These are phyloP conservation scores for Harringtonia aguacate DNA, from an alignment of 2,329 filamentous ascomycete genomes.

Conservation along the genomic window DNA sequence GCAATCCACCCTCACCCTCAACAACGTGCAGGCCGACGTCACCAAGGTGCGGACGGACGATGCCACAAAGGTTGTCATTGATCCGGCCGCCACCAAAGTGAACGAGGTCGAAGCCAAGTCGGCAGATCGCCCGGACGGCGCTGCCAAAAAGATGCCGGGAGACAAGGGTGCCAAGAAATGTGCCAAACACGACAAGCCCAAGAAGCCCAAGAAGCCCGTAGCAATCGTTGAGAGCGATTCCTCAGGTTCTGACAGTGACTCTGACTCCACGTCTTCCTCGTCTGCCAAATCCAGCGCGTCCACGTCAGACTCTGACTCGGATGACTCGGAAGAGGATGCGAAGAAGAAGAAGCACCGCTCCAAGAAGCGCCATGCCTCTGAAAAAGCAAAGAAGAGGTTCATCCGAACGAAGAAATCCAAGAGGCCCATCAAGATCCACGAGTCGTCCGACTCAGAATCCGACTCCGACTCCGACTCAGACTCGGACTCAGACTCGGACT, in stretches of 20 bases:
- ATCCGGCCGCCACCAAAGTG: constrained; percentile 12
- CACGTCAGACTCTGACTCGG: constrained; percentile 12
- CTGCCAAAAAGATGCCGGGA: background rate
- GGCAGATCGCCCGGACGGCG: constrained; percentile 11
- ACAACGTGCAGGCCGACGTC: constrained; percentile 8
- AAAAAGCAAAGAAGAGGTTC: constrained; percentile 19
- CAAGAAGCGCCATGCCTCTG: constrained; percentile 20
- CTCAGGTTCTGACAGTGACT: constrained; percentile 9
- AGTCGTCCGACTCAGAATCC: constrained; percentile 9
- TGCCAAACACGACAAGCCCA: constrained; percentile 17
- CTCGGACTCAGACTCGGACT: constrained; percentile 13
- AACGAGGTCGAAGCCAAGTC: constrained; percentile 14
- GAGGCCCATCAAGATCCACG: constrained; percentile 14
- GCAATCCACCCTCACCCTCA: constrained; percentile 8
- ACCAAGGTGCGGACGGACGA: constrained; percentile 14
- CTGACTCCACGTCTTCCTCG: constrained; percentile 12
- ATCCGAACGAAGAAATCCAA: constrained; percentile 12
- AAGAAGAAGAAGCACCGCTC: constrained; percentile 18
- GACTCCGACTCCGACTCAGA: constrained; percentile 2
- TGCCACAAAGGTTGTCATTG: constrained; percentile 11
- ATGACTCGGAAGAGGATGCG: constrained; percentile 13
- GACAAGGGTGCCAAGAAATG: constrained; percentile 18
- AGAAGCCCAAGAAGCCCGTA: constrained; percentile 16
- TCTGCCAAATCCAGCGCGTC: constrained; percentile 14
- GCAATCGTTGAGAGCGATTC: constrained; percentile 7